Conservation (phyloP, 2,329 filamentous ascomycete species). For the Ascochyta clinopodiicola region DNA sequence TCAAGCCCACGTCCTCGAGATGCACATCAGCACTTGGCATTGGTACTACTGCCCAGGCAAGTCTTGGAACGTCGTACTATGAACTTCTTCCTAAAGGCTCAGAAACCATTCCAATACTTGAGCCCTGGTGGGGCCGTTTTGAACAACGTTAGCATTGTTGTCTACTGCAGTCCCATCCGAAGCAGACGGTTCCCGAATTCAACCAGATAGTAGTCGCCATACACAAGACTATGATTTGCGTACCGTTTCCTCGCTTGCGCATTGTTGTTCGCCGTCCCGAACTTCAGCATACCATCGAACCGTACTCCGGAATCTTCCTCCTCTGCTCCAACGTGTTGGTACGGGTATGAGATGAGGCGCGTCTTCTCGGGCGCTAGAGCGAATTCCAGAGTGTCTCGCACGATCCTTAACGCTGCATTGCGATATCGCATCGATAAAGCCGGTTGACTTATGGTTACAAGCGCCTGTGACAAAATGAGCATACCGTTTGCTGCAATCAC, state of each 20-base stretch:
- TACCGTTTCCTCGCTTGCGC: conserved; percentile 50
- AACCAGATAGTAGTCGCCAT: conserved; percentile 56
- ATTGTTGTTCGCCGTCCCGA: conserved; percentile 55
- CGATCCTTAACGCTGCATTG: conserved; percentile 22
- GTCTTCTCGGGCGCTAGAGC: conserved; percentile 35
- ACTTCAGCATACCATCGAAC: conserved; percentile 53
- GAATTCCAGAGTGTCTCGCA: conserved; percentile 30
- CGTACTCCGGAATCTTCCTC: conserved; percentile 31
- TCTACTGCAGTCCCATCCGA: conserved; percentile 26
- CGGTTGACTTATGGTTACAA: conserved; percentile 43
- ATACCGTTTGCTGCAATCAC: conserved; percentile 51
- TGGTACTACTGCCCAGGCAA: background rate
- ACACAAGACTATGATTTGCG: conserved; percentile 54
- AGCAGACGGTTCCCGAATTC: conserved; percentile 53
- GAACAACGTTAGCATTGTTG: background rate
- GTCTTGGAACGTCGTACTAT: background rate
- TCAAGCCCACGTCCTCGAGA: background rate
- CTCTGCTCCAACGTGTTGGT: conserved; percentile 21
- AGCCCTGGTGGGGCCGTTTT: background rate
- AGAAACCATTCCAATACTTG: background rate
- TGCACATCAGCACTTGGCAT: background rate
- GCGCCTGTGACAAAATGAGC: conserved; percentile 24
- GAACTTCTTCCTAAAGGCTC: background rate
- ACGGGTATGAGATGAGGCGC: conserved; percentile 18
- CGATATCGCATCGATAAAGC: conserved; percentile 28